These are phyloP conservation scores for Penicillium sp. DNA, from an alignment of 2,329 filamentous ascomycete species.

Conservation along the genomic window DNA sequence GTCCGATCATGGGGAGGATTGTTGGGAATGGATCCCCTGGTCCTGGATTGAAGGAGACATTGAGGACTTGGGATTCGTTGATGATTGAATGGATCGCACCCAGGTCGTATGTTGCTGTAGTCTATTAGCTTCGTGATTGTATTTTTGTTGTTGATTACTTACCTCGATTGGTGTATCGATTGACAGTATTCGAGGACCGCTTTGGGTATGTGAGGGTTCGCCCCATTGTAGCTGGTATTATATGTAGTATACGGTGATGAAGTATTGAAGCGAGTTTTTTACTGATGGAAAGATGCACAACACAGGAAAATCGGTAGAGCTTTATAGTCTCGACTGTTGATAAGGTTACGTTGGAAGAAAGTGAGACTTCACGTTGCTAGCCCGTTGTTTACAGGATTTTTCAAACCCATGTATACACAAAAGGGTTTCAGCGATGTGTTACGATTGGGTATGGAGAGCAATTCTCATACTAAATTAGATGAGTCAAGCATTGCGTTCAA, in stretches of 20 bases:
- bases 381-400: not conserved
- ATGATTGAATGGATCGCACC: conserved; percentile 73
- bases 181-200: conserved; percentile 64
- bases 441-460: not conserved
- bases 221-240: conserved; percentile 34
- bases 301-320: not conserved
- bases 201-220: conserved; percentile 61
- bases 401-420: not conserved
- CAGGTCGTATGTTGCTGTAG: conserved; percentile 68
- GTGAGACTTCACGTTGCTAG: not conserved
- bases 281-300: not conserved
- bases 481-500: not conserved
- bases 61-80: conserved; percentile 71
- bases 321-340: not conserved
- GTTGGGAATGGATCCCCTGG: conserved; percentile 69
- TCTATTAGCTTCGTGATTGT: not conserved
- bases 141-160: conserved; percentile 13
- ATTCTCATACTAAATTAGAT: not conserved
- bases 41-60: conserved; percentile 73
- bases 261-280: not conserved
- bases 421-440: not conserved
- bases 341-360: not conserved
- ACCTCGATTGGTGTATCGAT: conserved; percentile 67
- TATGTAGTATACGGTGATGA: not conserved
- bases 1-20: conserved; percentile 81